Percentiles rank a stretch among this genome's conserved stretches.
phyloP scores from a whole-genome alignment of 495 filamentous ascomycete species.

The Penicillium samsonianum region DNA sequence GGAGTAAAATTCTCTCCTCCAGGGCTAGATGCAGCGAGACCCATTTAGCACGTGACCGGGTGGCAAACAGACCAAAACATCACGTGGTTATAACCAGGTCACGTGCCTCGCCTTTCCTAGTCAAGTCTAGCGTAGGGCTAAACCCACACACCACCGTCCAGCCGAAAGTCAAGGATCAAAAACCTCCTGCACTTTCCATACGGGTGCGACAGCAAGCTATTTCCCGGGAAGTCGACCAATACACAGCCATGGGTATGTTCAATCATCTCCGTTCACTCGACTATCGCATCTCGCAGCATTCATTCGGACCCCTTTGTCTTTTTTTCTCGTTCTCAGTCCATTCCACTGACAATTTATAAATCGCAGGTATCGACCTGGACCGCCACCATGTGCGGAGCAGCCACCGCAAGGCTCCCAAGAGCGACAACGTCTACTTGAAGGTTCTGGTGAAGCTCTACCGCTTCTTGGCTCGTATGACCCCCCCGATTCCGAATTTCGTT shows the following conservation, averaged over 20 bases:
- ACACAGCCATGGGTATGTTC: conserved; percentile 53
- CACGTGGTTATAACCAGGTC: not conserved
- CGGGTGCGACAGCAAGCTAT: conserved; percentile 51
- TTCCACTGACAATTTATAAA: conserved; percentile 17
- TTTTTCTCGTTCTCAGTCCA: not conserved
- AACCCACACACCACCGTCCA: conserved; percentile 51
- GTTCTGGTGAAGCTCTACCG: conserved; percentile 98
- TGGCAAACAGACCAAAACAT: not conserved
- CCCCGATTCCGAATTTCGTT: conserved; percentile 13
- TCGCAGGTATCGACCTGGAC: conserved; percentile 67
- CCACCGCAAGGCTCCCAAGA: conserved; percentile 95
- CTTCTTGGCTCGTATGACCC: conserved; percentile 89
- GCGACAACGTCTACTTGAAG: conserved; percentile 96
- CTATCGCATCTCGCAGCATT: not conserved
- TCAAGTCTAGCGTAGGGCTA: conserved; percentile 48
- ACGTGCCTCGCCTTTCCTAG: conserved; percentile 20
- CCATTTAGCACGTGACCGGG: not conserved
- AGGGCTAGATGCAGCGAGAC: not conserved
- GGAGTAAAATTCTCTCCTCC: not conserved
- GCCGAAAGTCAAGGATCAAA: conserved; percentile 48
- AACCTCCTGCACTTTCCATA: conserved; percentile 45
- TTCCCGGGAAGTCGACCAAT: conserved; percentile 47
- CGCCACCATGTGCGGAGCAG: conserved; percentile 81
- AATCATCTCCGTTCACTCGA: conserved; percentile 1
- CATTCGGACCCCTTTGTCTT: not conserved